Conservation (phyloP, 2,329 filamentous ascomycete genomes). For the Fulvia fulva region DNA sequence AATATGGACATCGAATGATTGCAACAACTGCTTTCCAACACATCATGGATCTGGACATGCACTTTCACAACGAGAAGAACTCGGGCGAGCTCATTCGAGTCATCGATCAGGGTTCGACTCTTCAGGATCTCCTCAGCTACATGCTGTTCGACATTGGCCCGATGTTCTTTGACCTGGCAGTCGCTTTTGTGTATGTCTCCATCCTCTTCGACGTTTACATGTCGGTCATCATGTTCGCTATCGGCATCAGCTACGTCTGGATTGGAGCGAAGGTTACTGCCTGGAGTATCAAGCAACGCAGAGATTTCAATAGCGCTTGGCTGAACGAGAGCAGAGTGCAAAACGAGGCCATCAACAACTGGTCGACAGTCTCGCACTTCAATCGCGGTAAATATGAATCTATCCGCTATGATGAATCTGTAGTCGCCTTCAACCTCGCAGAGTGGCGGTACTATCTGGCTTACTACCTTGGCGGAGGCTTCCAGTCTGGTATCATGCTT, state of each 20-base stretch:
- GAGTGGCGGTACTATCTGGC: conserved; percentile 28
- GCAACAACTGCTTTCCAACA: conserved; percentile 61
- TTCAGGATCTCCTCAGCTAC: conserved; percentile 58
- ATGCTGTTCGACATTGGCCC: conserved; percentile 59
- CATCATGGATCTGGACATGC: conserved; percentile 65
- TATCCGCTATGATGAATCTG: conserved; percentile 44
- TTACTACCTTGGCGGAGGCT: conserved; percentile 35
- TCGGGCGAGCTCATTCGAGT: conserved; percentile 62
- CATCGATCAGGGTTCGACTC: conserved; percentile 59
- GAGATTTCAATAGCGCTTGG: conserved; percentile 31
- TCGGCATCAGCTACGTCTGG: conserved; percentile 51
- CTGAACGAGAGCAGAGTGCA: conserved; percentile 52
- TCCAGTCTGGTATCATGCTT: conserved; percentile 47
- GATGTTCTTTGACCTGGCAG: conserved; percentile 57
- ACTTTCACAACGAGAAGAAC: conserved; percentile 64
- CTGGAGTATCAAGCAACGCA: conserved; percentile 35
- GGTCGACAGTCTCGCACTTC: conserved; percentile 59
- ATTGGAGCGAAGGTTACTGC: conserved; percentile 43
- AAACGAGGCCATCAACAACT: conserved; percentile 57
- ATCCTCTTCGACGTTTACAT: conserved; percentile 61
- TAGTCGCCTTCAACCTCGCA: conserved; percentile 35
- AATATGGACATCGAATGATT: conserved; percentile 56
- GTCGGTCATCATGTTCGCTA: conserved; percentile 47
- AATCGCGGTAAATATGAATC: conserved; percentile 55
- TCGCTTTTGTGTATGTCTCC: conserved; percentile 60